Conservation (phyloP, 1,139 yeast genomes). For the Yamadazyma spencermartinsiae region DNA sequence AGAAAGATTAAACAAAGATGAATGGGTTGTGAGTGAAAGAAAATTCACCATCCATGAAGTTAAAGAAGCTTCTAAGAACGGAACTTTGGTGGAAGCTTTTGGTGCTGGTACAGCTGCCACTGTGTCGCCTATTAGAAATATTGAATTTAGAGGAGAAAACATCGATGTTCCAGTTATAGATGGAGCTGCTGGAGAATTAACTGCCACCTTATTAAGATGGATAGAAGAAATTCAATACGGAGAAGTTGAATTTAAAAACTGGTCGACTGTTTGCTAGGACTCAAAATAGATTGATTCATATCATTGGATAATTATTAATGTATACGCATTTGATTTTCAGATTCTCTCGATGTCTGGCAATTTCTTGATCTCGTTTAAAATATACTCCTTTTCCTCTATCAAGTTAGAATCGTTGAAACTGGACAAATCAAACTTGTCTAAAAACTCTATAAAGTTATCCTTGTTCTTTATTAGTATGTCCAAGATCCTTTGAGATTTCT, state of each 20-base stretch:
- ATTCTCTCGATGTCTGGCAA: conserved; percentile 50
- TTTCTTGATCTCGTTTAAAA: conserved; percentile 70
- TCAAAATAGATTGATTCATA: too few species aligned
- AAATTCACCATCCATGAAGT: conserved; percentile 80
- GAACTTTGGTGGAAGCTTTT: conserved; percentile 88
- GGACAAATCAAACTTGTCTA: conserved; percentile 64
- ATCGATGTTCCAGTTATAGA: conserved; percentile 75
- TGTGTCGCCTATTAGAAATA: conserved; percentile 87
- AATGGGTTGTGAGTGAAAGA: conserved; percentile 84
- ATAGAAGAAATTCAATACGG: conserved; percentile 90
- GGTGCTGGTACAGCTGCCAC: conserved; percentile 98
- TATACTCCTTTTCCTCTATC: conserved; percentile 78
- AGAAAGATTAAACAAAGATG: conserved; percentile 65
- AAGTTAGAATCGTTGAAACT: conserved; percentile 67
- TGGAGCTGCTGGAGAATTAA: conserved; percentile 83
- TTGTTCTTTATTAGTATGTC: conserved; percentile 85
- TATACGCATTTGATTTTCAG: too few species aligned
- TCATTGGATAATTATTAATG: too few species aligned
- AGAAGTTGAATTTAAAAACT: conserved; percentile 59
- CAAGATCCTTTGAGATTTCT: conserved; percentile 73
- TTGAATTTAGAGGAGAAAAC: conserved; percentile 73
- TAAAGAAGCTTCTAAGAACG: conserved; percentile 70
- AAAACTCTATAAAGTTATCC: conserved; percentile 68
- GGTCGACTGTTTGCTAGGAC: conserved; percentile 52
- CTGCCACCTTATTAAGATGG: conserved; percentile 78